Evolutionary conservation across 176 grass and related monocot genomes (phyloP), one percentile per base, ranked within the genome.

Genomic region (Rhynchospora tenuis): DNA sequence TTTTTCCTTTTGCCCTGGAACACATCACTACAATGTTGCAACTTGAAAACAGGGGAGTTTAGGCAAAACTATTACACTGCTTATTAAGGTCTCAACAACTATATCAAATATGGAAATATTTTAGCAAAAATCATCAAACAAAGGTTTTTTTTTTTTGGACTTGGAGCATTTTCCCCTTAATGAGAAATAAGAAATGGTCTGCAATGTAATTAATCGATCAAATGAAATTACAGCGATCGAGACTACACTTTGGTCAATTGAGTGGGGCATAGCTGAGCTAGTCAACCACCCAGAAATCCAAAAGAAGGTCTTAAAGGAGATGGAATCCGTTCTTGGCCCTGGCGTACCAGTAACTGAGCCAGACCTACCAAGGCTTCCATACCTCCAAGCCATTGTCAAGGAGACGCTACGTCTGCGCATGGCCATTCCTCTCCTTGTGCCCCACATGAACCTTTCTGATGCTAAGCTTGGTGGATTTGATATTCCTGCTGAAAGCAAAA

Each of bases 341-440:
- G 81, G 88, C 47, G 75, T 59, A 17, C 50, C 75, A 22, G 88
- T 98, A 84, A 98, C 96, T 4, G 96, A 98, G 73, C 96, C 96
- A 6, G 93, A 98, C 91, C 86, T 93, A 3, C 87, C 84, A 48
- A 90, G 88, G 51, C 93, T 98, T 29, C 96, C 96, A 0, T 98
- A 95, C 86, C 90, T 98, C 64, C 92, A 98, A 85, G 83, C 93
- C 22, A 75, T 95, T n/a, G 85, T 98, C 60, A 98, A 93, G 89
- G 96, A 98, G 93, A 98, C 96, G 0, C 89, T 98, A 28, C 96
- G 96, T 51, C 83, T 98, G 17, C 96, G 96, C 88, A 98, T 98
- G 96, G 96, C 96, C 50, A 98, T 98, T 88, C 96, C 96, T 57
- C 89, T 98, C 16, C 91, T 98, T 19, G 96, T 98, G n/a, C 96